Evolutionary conservation across 1,139 yeast species (phyloP).

Genomic region (Casaregolazyma suthepensis): DNA sequence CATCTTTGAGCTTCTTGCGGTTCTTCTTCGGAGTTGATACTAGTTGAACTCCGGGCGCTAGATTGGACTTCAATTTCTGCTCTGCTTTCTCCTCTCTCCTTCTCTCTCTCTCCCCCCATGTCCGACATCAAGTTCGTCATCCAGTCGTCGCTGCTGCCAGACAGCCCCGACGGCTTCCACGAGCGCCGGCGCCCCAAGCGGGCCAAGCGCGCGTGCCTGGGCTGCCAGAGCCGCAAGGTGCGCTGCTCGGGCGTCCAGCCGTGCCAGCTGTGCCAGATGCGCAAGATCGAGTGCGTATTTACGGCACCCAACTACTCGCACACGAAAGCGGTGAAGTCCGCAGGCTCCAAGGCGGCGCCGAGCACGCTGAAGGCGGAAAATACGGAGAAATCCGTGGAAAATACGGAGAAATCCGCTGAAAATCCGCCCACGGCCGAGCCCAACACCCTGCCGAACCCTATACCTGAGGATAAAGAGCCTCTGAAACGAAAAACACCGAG

Average conservation of each 20-base stretch:
- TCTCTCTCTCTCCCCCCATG: neutral
- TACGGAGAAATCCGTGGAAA: neutral
- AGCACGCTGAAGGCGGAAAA: neutral
- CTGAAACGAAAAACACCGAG: neutral
- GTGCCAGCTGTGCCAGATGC: conserved; percentile 3
- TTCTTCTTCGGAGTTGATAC: neutral
- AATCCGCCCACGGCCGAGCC: neutral
- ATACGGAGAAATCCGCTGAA: neutral
- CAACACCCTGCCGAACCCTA: neutral
- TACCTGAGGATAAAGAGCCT: neutral
- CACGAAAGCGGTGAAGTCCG: neutral
- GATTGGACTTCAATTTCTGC: neutral
- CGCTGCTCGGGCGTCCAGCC: conserved; percentile 9
- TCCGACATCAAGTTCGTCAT: conserved; percentile 1
- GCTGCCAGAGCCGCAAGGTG: conserved; percentile 9
- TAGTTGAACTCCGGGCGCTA: neutral
- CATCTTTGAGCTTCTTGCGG: neutral
- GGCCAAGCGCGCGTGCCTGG: conserved; percentile 9
- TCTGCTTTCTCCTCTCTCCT: neutral
- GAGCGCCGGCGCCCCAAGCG: conserved; percentile 2
- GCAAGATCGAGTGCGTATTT: conserved; percentile 2
- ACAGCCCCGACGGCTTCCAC: neutral
- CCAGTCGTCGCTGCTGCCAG: neutral
- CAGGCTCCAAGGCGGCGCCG: neutral
- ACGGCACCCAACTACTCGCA: neutral